Evolutionary conservation across 2,329 filamentous ascomycete species (phyloP), one percentile per base, ranked within the genome.

Genomic region (Alternaria triticina): DNA sequence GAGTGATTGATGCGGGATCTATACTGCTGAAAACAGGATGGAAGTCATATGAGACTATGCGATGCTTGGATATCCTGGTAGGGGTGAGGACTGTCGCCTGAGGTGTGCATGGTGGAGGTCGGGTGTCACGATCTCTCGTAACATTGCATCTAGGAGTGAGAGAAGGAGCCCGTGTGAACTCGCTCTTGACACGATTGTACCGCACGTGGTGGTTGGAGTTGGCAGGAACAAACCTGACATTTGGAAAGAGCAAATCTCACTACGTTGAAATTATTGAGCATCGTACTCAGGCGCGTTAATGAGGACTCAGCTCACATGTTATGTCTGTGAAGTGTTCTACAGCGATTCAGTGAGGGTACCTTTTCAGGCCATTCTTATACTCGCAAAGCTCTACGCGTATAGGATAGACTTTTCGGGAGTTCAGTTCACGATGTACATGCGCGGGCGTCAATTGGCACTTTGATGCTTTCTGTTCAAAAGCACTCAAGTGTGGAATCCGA

Each of bases 41-140:
- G 77, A 78, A 77, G 75, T 74, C 76, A 78, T 79, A 73, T 75
- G 74, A 72, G 73, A 77, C 76, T 76, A 78, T 76, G 69, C 72
- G 68, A 79, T 80, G 77, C 73, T 79, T 67, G 69, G 22, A 76
- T 78, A 79, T 78, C 63, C 70, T 70, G 69, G 54, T 61, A 65
- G 64, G 65, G 62, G 68, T 64, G 64, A 68, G 65, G 70, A 66
- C 40, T 70, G 67, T 74, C 69, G 67, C 66, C 70, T 67, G 73
- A 73, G 67, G 66, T 64, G 63, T 64, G 68, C 68, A 70, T 70
- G 59, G 15, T 60, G 52, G 25, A 62, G 56, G 51, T 43, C 30
- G 59, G 27, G 45, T 33, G 58, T 33, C 40, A 63, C 54, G 58
- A 59, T 62, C 57, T 54, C 52, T 20, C n/a, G 17, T 12, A 13